Evolutionary conservation across 1,284 basidiomycete genomes (phyloP), one percentile per base, ranked within the genome.

Genomic region (Pyrrhoderma lamaoense): DNA sequence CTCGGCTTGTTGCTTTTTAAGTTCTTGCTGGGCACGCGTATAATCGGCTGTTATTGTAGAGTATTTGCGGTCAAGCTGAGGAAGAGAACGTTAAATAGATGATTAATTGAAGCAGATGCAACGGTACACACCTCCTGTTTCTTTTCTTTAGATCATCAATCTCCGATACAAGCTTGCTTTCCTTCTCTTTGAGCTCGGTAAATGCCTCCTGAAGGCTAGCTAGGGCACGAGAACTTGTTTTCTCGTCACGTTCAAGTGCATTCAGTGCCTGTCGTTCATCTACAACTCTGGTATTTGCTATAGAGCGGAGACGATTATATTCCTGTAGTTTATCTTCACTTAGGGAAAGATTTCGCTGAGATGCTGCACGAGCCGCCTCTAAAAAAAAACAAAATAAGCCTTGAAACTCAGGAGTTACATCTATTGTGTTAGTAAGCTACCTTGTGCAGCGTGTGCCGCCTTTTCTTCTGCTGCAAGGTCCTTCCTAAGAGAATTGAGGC

Each of bases 181-280:
- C 78, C 64, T 79, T 85, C 55, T 79, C 74, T 45, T 77, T 71
- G 25, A 89, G 70, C 42, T 82, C 79, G 47, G 85, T 77, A 31
- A 85, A 73, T 61, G 84, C 88, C 57, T 82, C 76, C 51, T 76
- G 73, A 8, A 90, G 69, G 59, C 87, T 82, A 2, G 78, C 69
- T 8, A 93, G 72, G 1, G 80, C 73, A 35, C 91, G 81, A 4
- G 73, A 66, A 1, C 82, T 65, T 1, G 81, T 84, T 65, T 93
- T 92, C 60, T 88, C 83, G 52, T 97, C 90, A 54, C 93, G 82
- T n/a, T 74, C 75, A 1, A 94, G 74, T 0, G 79, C 78, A 57
- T 94, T 91, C 3, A 96, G 76, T 19, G 83, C 75, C 63, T 96
- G 92, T 1, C 96, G 86, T 65, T 98, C 93, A 34, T 85, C 77